Percentiles rank a stretch among this genome's conserved stretches.
Conservation (phyloP, 2,329 filamentous ascomycete genomes). For the Geoglossum cookeanum region DNA sequence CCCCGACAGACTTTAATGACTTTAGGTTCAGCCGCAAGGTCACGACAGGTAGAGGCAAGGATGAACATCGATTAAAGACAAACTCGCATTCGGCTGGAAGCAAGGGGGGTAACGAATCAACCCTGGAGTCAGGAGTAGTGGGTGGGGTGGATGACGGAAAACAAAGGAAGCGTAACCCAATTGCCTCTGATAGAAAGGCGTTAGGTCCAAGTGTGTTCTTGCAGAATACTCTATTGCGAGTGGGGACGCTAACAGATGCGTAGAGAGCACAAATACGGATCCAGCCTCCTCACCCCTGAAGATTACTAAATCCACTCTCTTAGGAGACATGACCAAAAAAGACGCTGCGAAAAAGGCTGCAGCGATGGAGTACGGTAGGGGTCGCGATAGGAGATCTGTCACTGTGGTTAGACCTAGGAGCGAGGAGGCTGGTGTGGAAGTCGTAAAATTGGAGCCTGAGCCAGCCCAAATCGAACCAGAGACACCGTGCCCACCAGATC, state of each 20-base stretch:
- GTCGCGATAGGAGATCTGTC: neutral
- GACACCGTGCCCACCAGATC: constrained; percentile 8
- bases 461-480: constrained; percentile 2
- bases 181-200: constrained; percentile 13
- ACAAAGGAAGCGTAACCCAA: neutral
- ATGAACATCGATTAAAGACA: neutral
- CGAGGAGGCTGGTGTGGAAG: neutral
- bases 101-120: constrained; percentile 1
- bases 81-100: neutral
- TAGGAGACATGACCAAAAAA: neutral
- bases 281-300: constrained; percentile 20
- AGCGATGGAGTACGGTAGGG: neutral
- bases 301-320: neutral
- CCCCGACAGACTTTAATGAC: constrained; percentile 15
- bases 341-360: neutral
- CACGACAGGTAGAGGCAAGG: constrained; percentile 6
- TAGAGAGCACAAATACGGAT: constrained; percentile 32
- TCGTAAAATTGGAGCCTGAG: neutral
- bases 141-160: neutral
- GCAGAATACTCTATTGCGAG: neutral
- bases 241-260: neutral
- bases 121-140: neutral
- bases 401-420: neutral
- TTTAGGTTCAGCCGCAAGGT: constrained; percentile 27
- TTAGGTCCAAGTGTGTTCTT: constrained; percentile 24